These are phyloP conservation scores for Cadophora luteo-olivacea DNA, from an alignment of 2,329 filamentous ascomycete genomes.

Conservation along the genomic window DNA sequence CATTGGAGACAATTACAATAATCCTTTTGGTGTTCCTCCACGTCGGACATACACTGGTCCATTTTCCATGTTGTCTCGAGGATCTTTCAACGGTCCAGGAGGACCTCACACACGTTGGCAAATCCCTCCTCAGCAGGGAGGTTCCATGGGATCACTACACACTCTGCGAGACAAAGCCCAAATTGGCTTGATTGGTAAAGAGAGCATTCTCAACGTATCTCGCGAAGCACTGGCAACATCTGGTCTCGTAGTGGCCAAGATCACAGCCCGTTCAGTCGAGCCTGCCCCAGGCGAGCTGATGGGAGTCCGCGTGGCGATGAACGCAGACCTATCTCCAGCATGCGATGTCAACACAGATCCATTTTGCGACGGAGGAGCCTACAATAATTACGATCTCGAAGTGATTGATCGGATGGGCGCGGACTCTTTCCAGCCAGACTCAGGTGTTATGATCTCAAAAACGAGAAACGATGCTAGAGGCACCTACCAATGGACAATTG, in stretches of 20 bases:
- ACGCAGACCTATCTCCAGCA: slow-evolving; percentile 19
- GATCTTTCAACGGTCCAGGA: slow-evolving; percentile 31
- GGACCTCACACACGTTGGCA: slow-evolving; percentile 33
- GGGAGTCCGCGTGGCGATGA: slow-evolving; percentile 23
- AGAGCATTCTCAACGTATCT: slow-evolving; percentile 25
- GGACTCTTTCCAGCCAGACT: slow-evolving; percentile 28
- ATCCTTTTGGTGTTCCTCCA: slow-evolving; percentile 24
- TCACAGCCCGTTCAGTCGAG: slow-evolving; percentile 25
- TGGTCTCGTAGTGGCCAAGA: slow-evolving; percentile 22
- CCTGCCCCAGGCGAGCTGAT: slow-evolving; percentile 22
- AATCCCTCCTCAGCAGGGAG: slow-evolving; percentile 28
- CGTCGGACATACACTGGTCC: slow-evolving; percentile 26
- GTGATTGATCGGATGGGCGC: slow-evolving; percentile 30
- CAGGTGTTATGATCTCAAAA: slow-evolving; percentile 32
- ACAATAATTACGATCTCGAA: slow-evolving; percentile 27
- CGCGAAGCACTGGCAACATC: slow-evolving; percentile 25
- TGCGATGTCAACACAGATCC: slow-evolving; percentile 25
- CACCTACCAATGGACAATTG: slow-evolving; percentile 29
- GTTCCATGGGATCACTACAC: slow-evolving; percentile 29
- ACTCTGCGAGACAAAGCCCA: slow-evolving; percentile 29
- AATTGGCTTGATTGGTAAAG: slow-evolving; percentile 24
- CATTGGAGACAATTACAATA: slow-evolving; percentile 33
- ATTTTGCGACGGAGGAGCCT: slow-evolving; percentile 29
- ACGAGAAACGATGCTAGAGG: slow-evolving; percentile 15
- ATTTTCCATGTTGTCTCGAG: slow-evolving; percentile 31